Evolutionary conservation across 2,329 filamentous ascomycete genomes (phyloP), one percentile per base, ranked within the genome.

Genomic region (Beauveria australis): DNA sequence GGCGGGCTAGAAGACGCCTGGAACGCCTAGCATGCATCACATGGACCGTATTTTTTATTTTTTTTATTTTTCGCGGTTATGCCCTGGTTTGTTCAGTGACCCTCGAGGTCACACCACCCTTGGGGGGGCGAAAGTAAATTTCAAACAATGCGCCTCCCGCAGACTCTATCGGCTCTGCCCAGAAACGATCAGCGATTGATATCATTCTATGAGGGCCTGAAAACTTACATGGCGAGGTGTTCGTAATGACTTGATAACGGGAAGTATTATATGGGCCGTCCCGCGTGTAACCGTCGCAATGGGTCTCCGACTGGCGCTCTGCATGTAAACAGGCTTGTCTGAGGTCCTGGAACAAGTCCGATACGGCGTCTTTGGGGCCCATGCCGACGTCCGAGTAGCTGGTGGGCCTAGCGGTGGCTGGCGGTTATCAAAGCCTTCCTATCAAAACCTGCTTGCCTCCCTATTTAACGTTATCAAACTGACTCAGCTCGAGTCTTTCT

Each of bases 201-300:
- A 6, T 37, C 33, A 3, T 6, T 37, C 33, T 12, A 9, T 33
- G 30, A 33, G 30, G 30, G 30, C 10, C 12, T 37, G 14, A 24
- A 46, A 5, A 37, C 18, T 4, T 28, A 10, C 14, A 43, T 40
- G 30, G 40, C 9, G 37, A 44, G 16, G 7, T 24, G 44, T 24
- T 24, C 24, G 24, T 24, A 5, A 28, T 54, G 24, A 18, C 28
- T 30, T 40, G 30, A 30, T 40, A 24, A 19, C 49, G 30, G 49
- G 49, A 53, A 19, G 48, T 22, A 24, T 47, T 24, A 19, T 26
- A 40, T 53, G 14, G 53, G 12, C 47, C 47, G 40, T 46, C 33
- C 56, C 56, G 56, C 40, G 48, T 59, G 56, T 59, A 59, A 46
- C 56, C 56, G 56, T 59, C 56, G 56, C 47, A 14, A 59, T 59